Percentiles rank a stretch among this genome's conserved stretches.
These are phyloP conservation scores for Pholiota adiposa DNA, from an alignment of 1,284 basidiomycete species.

Conservation along the genomic window DNA sequence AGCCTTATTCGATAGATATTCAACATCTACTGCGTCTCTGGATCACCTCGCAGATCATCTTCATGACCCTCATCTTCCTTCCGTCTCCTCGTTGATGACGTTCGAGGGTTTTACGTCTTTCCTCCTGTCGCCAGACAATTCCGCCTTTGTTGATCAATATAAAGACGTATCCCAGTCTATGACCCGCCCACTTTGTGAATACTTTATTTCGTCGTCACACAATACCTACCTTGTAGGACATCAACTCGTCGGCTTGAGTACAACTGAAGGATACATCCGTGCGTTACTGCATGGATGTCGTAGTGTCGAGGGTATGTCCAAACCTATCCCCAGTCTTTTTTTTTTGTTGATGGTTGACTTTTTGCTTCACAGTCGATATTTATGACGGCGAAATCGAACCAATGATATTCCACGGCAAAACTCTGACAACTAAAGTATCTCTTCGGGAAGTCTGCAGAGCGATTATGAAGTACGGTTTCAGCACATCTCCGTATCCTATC, in stretches of 20 bases:
- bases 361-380: conserved; percentile 73
- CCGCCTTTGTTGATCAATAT: conserved; percentile 38
- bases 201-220: conserved; percentile 94
- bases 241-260: conserved; percentile 91
- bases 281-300: conserved; percentile 90
- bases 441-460: conserved; percentile 86
- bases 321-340: too few species aligned
- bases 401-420: conserved; percentile 89
- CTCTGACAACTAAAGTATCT: conserved; percentile 86
- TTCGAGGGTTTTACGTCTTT: conserved; percentile 78
- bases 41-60: conserved; percentile 10
- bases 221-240: conserved; percentile 97
- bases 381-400: conserved; percentile 89
- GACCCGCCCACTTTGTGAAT: conserved; percentile 85
- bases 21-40: conserved; percentile 40
- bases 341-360: neutral
- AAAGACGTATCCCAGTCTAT: conserved; percentile 46
- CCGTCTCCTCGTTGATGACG: conserved; percentile 60
- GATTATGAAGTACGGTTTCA: conserved; percentile 92
- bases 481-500: conserved; percentile 90
- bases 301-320: conserved; percentile 92
- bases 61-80: conserved; percentile 7
- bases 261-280: conserved; percentile 94
- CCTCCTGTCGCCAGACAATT: conserved; percentile 58
- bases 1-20: conserved; percentile 61